Evolutionary conservation across 257 asterid species (phyloP), one percentile per base, ranked within the genome.

Genomic region (Anisodus tanguticus): DNA sequence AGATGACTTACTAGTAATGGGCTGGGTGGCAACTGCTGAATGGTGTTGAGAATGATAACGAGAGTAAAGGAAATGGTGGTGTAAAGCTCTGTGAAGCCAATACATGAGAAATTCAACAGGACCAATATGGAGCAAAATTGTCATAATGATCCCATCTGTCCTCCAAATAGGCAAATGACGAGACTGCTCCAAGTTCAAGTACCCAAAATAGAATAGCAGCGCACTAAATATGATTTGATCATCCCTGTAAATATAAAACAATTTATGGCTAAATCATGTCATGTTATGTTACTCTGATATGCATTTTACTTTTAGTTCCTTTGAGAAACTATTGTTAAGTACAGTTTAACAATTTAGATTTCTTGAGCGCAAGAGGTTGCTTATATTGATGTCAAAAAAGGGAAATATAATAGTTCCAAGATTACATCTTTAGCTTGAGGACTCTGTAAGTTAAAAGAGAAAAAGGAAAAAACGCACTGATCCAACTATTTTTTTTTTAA

Each of bases 31-130:
- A 31, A 95, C 87, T 84, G 98, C 93, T 47, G 98, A 90, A 85
- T 95, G 98, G 89, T 95, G 98, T 86, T 93, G 98, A 77, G 93
- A 90, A 43, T 95, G 98, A 90, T 95, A 95, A 84, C 98, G 94
- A 1, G 98, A 89, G 88, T 95, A 95, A 67, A 95, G 92, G n/a
- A 82, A 92, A 85, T 95, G 98, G 92, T 93, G 98, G 92, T 93
- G 98, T 90, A 95, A 79, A 39, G 97, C 97, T 72, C 96, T 76
- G 68, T 95, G 98, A 81, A 95, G 87, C 98, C 98, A 95, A 81
- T 95, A 95, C 86, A 93, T 93, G 4, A 95, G 92, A 70, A 91
- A 95, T 87, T 95, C 98, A 59, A 95, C 98, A 0, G 96, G 94
- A 3, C 97, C 97, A 0, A 88, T 54, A n/a, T 95, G 98, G 2